Evolutionary conservation across 306 rosid genomes (phyloP), one percentile per base, ranked within the genome.

Genomic region (Notholithocarpus densiflorus): DNA sequence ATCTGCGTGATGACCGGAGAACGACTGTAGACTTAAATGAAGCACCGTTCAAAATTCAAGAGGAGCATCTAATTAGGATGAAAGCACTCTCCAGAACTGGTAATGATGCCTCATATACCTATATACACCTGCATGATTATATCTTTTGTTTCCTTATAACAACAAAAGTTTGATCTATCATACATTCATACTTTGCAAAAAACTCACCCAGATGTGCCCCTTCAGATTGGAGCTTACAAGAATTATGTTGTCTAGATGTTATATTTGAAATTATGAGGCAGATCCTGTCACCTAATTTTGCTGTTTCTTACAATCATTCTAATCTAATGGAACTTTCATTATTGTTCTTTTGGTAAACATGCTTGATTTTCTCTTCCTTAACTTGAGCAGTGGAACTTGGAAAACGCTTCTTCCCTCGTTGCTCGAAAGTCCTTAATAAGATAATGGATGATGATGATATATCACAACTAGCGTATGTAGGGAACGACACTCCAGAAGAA

Each of bases 371-470:
- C 56, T 77, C 34, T 8, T 59, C 53, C 53, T 84, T 79, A 74
- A 8, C 32, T 43, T 75, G 90, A 26, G 68, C 89, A 91, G 94
- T 86, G 77, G 97, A 88, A 71, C 74, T 89, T 11, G 94, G 90
- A 70, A 88, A 89, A 80, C 91, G 94, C 31, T 89, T 86, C 90
- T 91, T 91, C 72, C 97, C 97, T 20, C 93, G 91, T 45, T 91
- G 97, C 83, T 86, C 92, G 18, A 89, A 76, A 72, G 90, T 89
- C 71, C 81, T 87, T 74, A 89, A 92, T 71, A 89, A 84, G 78
- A 89, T 92, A 27, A 89, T 92, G 97, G 97, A 92, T 74, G 84
- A 88, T 5, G 87, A 89, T 73, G 94, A 88, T 62, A 68, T 92
- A 23, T 65, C 91, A 15, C 91, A 85, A 71, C 85, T 92, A n/a